Conservation (phyloP, 257 asterid species). For the Solanum lignicaule region DNA sequence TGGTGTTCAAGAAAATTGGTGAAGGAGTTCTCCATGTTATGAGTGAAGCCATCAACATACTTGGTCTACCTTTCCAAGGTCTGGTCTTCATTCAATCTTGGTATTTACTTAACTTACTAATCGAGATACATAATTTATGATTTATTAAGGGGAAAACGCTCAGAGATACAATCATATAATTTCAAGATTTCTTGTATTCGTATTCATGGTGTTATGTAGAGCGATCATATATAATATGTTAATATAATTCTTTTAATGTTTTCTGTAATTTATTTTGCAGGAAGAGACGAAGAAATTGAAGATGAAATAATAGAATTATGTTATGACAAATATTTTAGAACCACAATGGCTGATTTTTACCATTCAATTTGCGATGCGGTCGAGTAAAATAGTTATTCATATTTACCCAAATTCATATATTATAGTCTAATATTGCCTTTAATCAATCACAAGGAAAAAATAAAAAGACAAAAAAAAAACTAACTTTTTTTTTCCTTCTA, state of each 20-base stretch:
- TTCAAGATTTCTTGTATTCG: neutral
- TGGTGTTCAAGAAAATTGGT: neutral
- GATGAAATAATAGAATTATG: slow-evolving; percentile 26
- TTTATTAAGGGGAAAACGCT: neutral
- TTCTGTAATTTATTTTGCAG: slow-evolving; percentile 19
- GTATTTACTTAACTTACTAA: too few species aligned
- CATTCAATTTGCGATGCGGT: slow-evolving; percentile 62
- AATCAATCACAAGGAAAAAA: neutral
- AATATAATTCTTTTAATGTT: neutral
- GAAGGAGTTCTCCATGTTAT: slow-evolving; percentile 1
- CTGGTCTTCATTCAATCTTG: too few species aligned
- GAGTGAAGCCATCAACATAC: slow-evolving; percentile 46
- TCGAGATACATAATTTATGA: neutral
- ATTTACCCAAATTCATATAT: neutral
- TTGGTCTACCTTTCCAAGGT: slow-evolving; percentile 18
- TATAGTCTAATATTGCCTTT: neutral
- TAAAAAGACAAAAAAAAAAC: too few species aligned
- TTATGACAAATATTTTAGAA: slow-evolving; percentile 32
- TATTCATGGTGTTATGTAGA: too few species aligned
- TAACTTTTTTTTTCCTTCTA: neutral
- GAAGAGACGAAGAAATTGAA: slow-evolving; percentile 27
- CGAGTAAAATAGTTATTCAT: slow-evolving; percentile 29
- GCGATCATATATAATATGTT: neutral
- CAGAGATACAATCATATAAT: neutral
- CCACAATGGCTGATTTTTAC: slow-evolving; percentile 31